Base-by-base conservation (phyloP, 2,329 filamentous ascomycete genomes). In the Escovopsis weberi region DNA sequence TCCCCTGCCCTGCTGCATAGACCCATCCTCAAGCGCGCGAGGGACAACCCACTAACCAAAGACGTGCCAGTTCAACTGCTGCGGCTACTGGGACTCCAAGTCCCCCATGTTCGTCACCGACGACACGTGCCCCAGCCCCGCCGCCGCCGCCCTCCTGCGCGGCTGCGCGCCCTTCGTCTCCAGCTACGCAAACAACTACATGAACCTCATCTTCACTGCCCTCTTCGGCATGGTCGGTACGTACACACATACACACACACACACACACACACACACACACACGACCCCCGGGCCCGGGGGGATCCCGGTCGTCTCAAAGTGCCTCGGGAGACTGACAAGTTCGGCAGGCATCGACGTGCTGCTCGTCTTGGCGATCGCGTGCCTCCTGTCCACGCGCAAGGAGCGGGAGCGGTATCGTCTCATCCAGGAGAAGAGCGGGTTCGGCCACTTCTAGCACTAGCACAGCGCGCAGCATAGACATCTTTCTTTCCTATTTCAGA, bases 351-450 rank as follows among this genome's bases (percentile, higher is more conserved):
- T 85, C 49, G 78, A 87, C 55, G 72, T 72, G 36, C 55, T 85
- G 41, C 67, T 89, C 39, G 64, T 89, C 50, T 65, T 89, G 43
- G 74, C 76, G 50, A 78, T 81, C 11, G 79, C 81, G 28, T 86
- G 85, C 62, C 68, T 91, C 37, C 68, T 86, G 53, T 88, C 87
- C 69, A 80, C 86, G 53, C 78, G 84, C 56, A 83, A 82, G 63
- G 85, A 91, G 66, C 75, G 77, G 54, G 78, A 83, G 61, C 72
- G 85, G 46, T 91, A 86, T 65, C 75, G 78, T 45, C 72, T 83
- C 55, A 88, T 91, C 54, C 84, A 89, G 56, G 78, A 86, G 69
- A 91, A 91, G 75, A 74, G 62, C 48, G 75, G 78, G 41, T 63
- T 65, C 49, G 61, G 59, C 47, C 60, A 69, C 41, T 62, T 67